A percentile compares a stretch with the other conserved stretches of the same genome.
These are phyloP conservation scores for Leishmania major DNA, from an alignment of 208 protist species.

Conservation along the genomic window DNA sequence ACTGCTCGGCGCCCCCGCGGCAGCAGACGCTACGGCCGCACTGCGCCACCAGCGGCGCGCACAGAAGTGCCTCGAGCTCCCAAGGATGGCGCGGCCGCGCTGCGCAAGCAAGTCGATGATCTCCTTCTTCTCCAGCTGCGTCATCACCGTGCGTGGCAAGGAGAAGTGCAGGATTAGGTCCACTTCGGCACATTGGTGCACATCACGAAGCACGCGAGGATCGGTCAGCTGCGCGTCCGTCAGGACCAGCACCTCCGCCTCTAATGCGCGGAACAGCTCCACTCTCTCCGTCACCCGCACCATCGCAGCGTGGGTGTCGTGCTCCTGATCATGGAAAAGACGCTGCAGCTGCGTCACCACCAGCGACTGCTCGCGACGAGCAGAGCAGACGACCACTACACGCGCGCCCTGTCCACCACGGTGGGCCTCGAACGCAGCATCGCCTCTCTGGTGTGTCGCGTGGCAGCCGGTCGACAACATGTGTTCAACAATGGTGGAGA, in stretches of 20 bases:
- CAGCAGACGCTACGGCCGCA: neutral
- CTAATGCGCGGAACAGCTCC: conserved; percentile 35
- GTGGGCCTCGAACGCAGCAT: neutral
- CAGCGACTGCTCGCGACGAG: conserved; percentile 61
- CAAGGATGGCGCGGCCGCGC: conserved; percentile 40
- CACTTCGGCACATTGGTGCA: conserved; percentile 26
- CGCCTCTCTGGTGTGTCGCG: neutral
- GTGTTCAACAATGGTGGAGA: conserved; percentile 30
- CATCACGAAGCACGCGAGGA: conserved; percentile 26
- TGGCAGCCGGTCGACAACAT: neutral
- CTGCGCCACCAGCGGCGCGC: conserved; percentile 24
- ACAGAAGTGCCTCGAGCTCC: conserved; percentile 19
- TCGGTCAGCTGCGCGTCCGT: conserved; percentile 57
- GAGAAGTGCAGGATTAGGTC: conserved; percentile 61
- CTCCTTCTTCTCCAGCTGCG: conserved; percentile 42
- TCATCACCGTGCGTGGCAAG: conserved; percentile 48
- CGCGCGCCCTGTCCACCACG: conserved; percentile 10
- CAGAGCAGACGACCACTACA: conserved; percentile 56
- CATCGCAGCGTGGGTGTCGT: conserved; percentile 15
- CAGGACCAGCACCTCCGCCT: conserved; percentile 56
- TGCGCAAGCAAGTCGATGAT: conserved; percentile 47
- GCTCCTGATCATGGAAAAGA: conserved; percentile 27
- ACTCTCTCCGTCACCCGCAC: conserved; percentile 41
- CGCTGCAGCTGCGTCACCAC: conserved; percentile 36
- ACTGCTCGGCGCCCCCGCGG: neutral